These are phyloP conservation scores for Hypomyces perniciosus DNA, from an alignment of 2,329 filamentous ascomycete species.

Conservation along the genomic window DNA sequence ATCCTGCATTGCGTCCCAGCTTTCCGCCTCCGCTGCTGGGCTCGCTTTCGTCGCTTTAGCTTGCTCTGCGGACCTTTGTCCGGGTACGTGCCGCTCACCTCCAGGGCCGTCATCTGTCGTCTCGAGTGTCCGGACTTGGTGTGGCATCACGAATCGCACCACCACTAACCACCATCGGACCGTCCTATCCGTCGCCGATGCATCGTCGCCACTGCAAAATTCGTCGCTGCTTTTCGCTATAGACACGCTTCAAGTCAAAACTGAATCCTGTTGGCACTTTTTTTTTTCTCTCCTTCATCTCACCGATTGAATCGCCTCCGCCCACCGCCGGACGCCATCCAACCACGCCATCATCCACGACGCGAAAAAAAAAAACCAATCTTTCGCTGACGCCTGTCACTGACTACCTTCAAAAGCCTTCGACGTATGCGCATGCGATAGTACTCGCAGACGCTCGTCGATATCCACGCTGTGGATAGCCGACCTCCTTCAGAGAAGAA, in stretches of 20 bases:
- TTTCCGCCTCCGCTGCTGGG: too few relatives aligned
- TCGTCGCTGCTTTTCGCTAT: constrained; percentile 17
- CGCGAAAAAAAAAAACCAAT: constrained; percentile 5
- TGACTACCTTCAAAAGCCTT: not conserved
- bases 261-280: constrained; percentile 10
- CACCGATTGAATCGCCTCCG: constrained; percentile 4
- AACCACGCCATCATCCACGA: constrained; percentile 12
- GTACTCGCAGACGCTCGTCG: constrained; percentile 39
- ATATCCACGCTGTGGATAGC: constrained; percentile 57
- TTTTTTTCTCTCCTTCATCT: constrained; percentile 8
- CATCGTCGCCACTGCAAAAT: constrained; percentile 18
- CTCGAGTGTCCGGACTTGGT: constrained; percentile 13
- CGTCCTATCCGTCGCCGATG: constrained; percentile 21
- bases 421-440: constrained; percentile 43
- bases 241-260: constrained; percentile 10
- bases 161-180: constrained; percentile 9
- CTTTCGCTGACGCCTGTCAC: constrained; percentile 5
- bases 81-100: not conserved
- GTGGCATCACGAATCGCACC: constrained; percentile 14
- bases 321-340: constrained; percentile 14
- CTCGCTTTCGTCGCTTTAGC: too few relatives aligned
- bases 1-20: not conserved
- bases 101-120: constrained; percentile 16
- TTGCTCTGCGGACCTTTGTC: too few relatives aligned
- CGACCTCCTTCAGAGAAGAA: constrained; percentile 33